A percentile compares a stretch with the other conserved stretches of the same genome.
phyloP scores from a whole-genome alignment of 2,329 filamentous ascomycete species.

The Pseudogymnoascus sp. region DNA sequence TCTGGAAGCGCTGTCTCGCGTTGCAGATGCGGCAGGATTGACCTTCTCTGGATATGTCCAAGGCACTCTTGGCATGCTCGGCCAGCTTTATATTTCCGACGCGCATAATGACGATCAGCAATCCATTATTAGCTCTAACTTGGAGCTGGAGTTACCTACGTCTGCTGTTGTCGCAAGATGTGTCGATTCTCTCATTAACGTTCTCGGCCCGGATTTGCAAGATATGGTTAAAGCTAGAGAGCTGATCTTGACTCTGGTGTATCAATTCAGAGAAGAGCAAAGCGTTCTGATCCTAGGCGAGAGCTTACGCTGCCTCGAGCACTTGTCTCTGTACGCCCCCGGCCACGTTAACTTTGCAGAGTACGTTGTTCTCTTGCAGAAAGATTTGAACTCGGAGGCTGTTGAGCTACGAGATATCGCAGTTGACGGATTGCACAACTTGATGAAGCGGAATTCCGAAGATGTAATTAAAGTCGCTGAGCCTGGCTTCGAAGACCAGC shows the following conservation, averaged over 20 bases:
- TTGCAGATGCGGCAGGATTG: conserved; percentile 85
- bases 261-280: conserved; percentile 73
- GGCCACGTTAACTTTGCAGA: conserved; percentile 75
- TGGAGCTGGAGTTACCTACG: conserved; percentile 79
- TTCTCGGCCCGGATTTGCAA: conserved; percentile 89
- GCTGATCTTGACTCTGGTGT: conserved; percentile 79
- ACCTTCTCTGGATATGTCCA: conserved; percentile 88
- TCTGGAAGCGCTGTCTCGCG: conserved; percentile 76
- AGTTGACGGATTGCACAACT: conserved; percentile 81
- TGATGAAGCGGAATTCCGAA: conserved; percentile 87
- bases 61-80: conserved; percentile 86
- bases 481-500: conserved; percentile 75
- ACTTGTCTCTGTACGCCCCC: conserved; percentile 86
- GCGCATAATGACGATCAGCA: conserved; percentile 81
- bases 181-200: conserved; percentile 93
- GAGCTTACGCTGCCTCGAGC: conserved; percentile 77
- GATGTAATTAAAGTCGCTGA: conserved; percentile 74
- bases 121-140: conserved; percentile 77
- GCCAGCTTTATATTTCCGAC: conserved; percentile 86
- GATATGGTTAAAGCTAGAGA: conserved; percentile 88
- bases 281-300: conserved; percentile 66
- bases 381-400: conserved; percentile 64
- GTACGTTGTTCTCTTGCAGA: conserved; percentile 79
- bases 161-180: conserved; percentile 78
- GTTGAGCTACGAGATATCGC: conserved; percentile 70